phyloP scores from a whole-genome alignment of 192 early-diverging fungal species.

The Entrophospora sp. region DNA sequence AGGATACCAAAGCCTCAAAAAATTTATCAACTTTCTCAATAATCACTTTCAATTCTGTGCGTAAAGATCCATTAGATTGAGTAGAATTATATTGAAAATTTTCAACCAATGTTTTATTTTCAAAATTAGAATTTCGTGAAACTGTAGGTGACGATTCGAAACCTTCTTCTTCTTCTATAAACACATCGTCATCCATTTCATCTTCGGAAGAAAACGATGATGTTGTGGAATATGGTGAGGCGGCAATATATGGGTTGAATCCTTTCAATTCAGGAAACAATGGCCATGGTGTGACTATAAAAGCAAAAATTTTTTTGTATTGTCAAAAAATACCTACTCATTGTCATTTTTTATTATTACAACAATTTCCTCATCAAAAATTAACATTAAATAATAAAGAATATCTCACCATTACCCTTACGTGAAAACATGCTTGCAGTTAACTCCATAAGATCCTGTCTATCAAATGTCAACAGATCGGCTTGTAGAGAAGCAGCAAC shows the following conservation, averaged over 20 bases:
- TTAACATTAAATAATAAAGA: background rate
- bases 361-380: background rate
- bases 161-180: slow-evolving; percentile 38
- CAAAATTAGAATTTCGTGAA: slow-evolving; percentile 20
- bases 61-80: slow-evolving; percentile 4
- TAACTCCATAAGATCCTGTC: slow-evolving; percentile 47
- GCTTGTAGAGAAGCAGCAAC: slow-evolving; percentile 27
- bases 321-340: no score
- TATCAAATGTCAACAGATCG: slow-evolving; percentile 53
- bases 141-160: slow-evolving; percentile 9
- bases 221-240: slow-evolving; percentile 18
- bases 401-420: slow-evolving; percentile 21
- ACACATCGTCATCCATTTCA: slow-evolving; percentile 31
- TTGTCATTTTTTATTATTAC: no score
- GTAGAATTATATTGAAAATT: slow-evolving; percentile 22
- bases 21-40: slow-evolving; percentile 30
- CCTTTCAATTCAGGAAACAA: slow-evolving; percentile 20
- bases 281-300: slow-evolving; percentile 18
- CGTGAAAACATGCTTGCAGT: slow-evolving; percentile 34
- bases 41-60: slow-evolving; percentile 4
- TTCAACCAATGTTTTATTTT: slow-evolving; percentile 13
- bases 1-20: slow-evolving; percentile 31
- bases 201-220: slow-evolving; percentile 24
- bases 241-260: slow-evolving; percentile 22
- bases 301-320: slow-evolving; percentile 17